These are phyloP conservation scores for Ramaria sp. DNA, from an alignment of 768 basidiomycete genomes.

Conservation along the genomic window DNA sequence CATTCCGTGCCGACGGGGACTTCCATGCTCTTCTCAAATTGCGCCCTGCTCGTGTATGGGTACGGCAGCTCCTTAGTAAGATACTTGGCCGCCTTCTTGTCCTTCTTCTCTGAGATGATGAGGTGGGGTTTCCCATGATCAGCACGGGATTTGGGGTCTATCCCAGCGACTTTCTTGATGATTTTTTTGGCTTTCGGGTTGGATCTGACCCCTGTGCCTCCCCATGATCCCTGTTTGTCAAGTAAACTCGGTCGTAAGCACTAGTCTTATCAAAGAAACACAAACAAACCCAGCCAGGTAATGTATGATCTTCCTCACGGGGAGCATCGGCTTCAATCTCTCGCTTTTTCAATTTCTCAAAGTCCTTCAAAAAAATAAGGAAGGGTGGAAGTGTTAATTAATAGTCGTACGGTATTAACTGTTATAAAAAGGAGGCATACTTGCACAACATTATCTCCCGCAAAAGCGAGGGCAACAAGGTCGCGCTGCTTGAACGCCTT, in stretches of 20 bases:
- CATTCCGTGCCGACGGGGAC: constrained; percentile 82
- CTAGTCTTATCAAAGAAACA: background rate
- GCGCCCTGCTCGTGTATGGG: constrained; percentile 88
- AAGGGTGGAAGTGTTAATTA: background rate
- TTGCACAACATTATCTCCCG: constrained; percentile 91
- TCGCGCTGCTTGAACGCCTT: constrained; percentile 84
- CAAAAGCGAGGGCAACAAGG: constrained; percentile 89
- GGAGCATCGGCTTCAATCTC: constrained; percentile 87
- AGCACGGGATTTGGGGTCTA: constrained; percentile 67
- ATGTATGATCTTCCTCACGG: constrained; percentile 73
- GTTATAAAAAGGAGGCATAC: constrained; percentile 28
- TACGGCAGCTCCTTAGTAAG: constrained; percentile 85
- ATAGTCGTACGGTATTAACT: background rate
- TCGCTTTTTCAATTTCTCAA: constrained; percentile 69
- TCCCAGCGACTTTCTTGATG: constrained; percentile 73
- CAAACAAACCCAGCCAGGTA: constrained; percentile 84
- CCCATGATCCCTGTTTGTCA: constrained; percentile 79
- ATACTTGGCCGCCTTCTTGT: constrained; percentile 89
- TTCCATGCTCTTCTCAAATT: constrained; percentile 80
- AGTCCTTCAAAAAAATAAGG: constrained; percentile 46
- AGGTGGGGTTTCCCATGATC: constrained; percentile 81
- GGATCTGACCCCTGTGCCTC: constrained; percentile 61
- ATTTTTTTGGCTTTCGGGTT: constrained; percentile 53
- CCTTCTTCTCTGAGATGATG: constrained; percentile 92
- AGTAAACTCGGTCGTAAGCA: background rate